A percentile compares a stretch with the other conserved stretches of the same genome.
Conservation (phyloP, 345 rosid species). For the Eucalyptus regnans region DNA sequence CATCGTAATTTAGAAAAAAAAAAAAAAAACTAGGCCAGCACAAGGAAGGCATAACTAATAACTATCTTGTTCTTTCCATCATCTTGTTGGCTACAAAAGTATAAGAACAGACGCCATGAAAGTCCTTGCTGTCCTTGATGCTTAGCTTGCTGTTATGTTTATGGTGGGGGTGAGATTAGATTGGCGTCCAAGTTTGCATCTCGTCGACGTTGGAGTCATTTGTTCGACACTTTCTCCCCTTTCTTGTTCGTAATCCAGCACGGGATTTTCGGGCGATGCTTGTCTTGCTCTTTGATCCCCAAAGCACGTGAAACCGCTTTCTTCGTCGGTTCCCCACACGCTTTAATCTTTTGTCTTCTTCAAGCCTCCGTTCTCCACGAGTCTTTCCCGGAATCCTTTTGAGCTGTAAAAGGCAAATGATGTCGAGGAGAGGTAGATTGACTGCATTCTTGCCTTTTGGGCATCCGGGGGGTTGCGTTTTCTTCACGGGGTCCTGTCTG, state of each 20-base stretch:
- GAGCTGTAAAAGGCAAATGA: background rate
- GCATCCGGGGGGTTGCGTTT: background rate
- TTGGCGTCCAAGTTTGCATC: background rate
- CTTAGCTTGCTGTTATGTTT: background rate
- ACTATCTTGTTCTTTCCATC: background rate
- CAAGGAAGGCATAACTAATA: background rate
- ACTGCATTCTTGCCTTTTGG: background rate
- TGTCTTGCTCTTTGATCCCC: background rate
- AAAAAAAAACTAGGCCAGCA: background rate
- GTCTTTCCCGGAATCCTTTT: background rate
- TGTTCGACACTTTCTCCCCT: background rate
- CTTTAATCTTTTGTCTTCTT: background rate
- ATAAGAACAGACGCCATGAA: background rate
- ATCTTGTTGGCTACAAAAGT: background rate
- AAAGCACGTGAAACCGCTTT: background rate
- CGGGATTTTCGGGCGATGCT: background rate
- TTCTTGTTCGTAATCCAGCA: background rate
- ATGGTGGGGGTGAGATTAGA: background rate
- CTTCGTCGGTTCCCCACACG: background rate
- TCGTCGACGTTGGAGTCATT: background rate
- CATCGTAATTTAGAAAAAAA: background rate
- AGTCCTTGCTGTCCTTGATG: background rate
- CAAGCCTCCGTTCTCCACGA: background rate
- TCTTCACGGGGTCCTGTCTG: background rate
- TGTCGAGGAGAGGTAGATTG: background rate